These are phyloP conservation scores for Pelargonium citronellum DNA, from an alignment of 441 rosid species.

Conservation along the genomic window DNA sequence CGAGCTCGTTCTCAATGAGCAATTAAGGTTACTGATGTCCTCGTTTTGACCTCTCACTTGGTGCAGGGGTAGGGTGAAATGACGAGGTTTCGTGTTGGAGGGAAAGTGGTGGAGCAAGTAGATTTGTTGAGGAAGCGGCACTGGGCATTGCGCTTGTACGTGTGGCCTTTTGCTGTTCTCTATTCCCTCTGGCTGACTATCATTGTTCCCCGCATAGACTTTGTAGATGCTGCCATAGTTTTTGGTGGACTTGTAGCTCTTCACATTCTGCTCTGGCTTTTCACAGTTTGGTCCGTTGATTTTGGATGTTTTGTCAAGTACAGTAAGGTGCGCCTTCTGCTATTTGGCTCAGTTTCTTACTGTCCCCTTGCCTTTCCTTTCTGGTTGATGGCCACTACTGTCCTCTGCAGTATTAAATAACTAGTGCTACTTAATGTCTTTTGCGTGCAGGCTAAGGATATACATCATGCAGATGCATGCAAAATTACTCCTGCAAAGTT, in stretches of 20 bases:
- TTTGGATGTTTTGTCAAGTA: conserved; percentile 75
- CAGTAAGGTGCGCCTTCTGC: conserved; percentile 40
- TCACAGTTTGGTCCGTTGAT: conserved; percentile 91
- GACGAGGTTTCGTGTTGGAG: conserved; percentile 68
- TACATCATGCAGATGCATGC: conserved; percentile 75
- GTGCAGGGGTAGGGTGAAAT: conserved; percentile 29
- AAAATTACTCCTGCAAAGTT: conserved; percentile 91
- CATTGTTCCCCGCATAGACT: conserved; percentile 63
- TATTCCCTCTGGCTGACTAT: conserved; percentile 49
- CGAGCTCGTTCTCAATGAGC: too few relatives aligned
- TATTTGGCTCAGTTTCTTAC: not conserved
- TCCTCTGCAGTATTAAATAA: not conserved
- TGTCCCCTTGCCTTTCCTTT: not conserved
- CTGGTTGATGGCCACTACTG: not conserved
- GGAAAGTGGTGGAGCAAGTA: conserved; percentile 84
- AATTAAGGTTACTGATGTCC: too few relatives aligned
- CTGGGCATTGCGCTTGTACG: conserved; percentile 72
- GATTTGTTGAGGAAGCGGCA: conserved; percentile 72
- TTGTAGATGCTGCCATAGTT: conserved; percentile 63
- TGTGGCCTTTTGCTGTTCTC: conserved; percentile 76
- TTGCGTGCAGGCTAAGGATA: conserved; percentile 53
- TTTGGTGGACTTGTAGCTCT: conserved; percentile 58
- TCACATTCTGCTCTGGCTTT: conserved; percentile 69
- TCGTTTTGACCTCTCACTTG: not conserved
- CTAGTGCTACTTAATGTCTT: conserved; percentile 5